Percentiles rank a stretch among this genome's conserved stretches.
Conservation (phyloP, 768 basidiomycete species). For the Chalciporus chontae region DNA sequence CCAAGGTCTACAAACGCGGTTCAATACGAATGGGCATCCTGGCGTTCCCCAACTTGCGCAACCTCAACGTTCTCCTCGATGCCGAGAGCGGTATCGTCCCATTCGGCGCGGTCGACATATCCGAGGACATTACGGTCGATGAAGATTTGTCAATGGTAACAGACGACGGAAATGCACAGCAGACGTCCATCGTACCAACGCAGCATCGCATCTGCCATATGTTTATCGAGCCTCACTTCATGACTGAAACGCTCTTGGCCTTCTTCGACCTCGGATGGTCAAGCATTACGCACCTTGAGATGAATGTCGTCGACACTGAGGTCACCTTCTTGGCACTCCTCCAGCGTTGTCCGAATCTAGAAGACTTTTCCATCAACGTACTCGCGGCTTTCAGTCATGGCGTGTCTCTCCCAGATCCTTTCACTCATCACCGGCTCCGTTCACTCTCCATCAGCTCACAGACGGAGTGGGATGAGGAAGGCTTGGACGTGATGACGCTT, state of each 20-base stretch:
- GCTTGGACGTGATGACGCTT: background rate
- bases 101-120: background rate
- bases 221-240: background rate
- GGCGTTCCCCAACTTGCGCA: constrained; percentile 12
- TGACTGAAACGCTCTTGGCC: background rate
- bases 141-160: background rate
- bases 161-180: background rate
- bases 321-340: background rate
- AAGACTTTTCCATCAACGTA: background rate
- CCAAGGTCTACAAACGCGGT: background rate
- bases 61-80: constrained; percentile 7
- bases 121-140: background rate
- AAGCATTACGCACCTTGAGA: background rate
- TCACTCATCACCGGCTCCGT: background rate
- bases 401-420: background rate
- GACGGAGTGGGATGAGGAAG: background rate
- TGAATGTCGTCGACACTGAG: background rate
- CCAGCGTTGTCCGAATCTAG: background rate
- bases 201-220: background rate
- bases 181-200: background rate
- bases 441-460: background rate
- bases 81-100: background rate
- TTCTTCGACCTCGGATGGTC: background rate
- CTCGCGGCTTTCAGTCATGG: background rate
- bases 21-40: constrained; percentile 9